Conservation (phyloP, 2,329 filamentous ascomycete genomes). For the Ceratocystis ficicola region DNA sequence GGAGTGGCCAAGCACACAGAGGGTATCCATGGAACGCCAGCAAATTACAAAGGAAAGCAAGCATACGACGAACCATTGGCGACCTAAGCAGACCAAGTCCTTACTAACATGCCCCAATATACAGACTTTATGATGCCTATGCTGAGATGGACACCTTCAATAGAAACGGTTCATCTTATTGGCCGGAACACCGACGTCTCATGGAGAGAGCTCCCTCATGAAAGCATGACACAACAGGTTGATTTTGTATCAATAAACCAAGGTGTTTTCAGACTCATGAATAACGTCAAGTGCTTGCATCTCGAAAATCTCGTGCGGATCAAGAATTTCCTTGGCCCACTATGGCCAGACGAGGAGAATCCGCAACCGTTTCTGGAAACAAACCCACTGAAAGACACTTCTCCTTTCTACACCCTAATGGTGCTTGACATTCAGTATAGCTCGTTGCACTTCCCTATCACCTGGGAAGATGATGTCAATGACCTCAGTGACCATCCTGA, state of each 20-base stretch:
- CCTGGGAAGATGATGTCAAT: slow-evolving; percentile 24
- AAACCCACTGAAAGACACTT: neutral
- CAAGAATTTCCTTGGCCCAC: slow-evolving; percentile 23
- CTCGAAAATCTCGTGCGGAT: slow-evolving; percentile 24
- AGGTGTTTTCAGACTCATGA: slow-evolving; percentile 21
- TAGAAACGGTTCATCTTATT: slow-evolving; percentile 23
- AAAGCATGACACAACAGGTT: slow-evolving; percentile 23
- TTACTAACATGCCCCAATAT: neutral
- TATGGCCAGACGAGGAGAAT: slow-evolving; percentile 24
- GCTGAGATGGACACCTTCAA: slow-evolving; percentile 23
- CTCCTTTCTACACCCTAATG: slow-evolving; percentile 20
- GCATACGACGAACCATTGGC: neutral
- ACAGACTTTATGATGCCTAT: slow-evolving; percentile 22
- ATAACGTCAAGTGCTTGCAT: slow-evolving; percentile 22
- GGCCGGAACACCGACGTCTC: slow-evolving; percentile 24
- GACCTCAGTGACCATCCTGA: slow-evolving; percentile 24
- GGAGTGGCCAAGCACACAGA: slow-evolving; percentile 23
- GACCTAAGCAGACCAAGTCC: neutral
- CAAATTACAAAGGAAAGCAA: slow-evolving; percentile 11
- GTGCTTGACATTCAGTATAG: slow-evolving; percentile 23
- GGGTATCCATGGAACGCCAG: neutral
- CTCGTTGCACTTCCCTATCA: slow-evolving; percentile 24
- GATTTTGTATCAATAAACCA: slow-evolving; percentile 22
- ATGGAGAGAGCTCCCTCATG: slow-evolving; percentile 25
- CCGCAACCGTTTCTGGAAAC: slow-evolving; percentile 19